Conservation (phyloP, 441 rosid genomes). For the Erodium texanum region DNA sequence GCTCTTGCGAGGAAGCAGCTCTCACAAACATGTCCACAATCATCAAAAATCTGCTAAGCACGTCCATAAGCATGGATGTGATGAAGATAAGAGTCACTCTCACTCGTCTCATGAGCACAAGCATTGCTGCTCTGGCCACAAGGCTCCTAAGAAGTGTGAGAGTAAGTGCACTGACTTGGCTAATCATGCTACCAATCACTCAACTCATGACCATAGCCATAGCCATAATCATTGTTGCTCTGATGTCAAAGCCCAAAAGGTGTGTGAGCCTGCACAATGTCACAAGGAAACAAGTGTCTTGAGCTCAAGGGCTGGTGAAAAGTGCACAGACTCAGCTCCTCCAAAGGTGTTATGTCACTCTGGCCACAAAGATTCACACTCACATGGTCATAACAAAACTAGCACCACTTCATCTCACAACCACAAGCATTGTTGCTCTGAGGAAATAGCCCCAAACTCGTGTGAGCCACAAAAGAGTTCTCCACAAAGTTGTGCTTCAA, state of each 20-base stretch:
- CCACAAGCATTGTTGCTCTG: neutral
- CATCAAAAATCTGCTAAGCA: neutral
- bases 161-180: too few relatives aligned
- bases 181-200: neutral
- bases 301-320: neutral
- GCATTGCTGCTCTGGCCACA: neutral
- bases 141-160: neutral
- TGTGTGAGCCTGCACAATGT: too few relatives aligned
- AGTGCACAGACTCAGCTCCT: neutral
- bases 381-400: too few relatives aligned
- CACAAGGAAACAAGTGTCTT: neutral
- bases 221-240: neutral
- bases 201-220: slow-evolving; percentile 16
- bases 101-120: neutral
- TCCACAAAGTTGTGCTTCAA: too few relatives aligned
- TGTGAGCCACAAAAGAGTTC: neutral
- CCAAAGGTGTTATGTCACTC: neutral
- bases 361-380: neutral
- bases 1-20: slow-evolving; percentile 31
- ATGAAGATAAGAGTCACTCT: too few relatives aligned
- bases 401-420: neutral
- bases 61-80: too few relatives aligned
- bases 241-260: too few relatives aligned
- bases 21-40: neutral
- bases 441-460: neutral